Evolutionary conservation across 306 rosid species (phyloP), one percentile per base, ranked within the genome.

Genomic region (Erythrophleum fordii): DNA sequence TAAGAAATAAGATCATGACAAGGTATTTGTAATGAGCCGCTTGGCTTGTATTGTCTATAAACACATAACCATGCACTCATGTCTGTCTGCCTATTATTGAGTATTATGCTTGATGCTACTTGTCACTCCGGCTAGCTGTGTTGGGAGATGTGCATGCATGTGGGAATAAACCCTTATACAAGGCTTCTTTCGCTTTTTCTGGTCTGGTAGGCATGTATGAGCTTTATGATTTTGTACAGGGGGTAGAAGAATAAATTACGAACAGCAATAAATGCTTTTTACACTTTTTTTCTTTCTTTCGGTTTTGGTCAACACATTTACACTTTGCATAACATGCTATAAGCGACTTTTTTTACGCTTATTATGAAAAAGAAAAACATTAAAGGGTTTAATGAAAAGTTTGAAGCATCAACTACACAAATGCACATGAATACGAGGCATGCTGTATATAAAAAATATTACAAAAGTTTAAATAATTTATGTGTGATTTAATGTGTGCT

Each of bases 71-170:
- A 64, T 76, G 51, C 74, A 68, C 26, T 59, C 59, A 72, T 48
- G 17, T 35, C 52, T 81, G 78, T 75, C 74, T 75, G 58, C 64
- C 17, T 41, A 64, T 29, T 11, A 8, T 67, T 78, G n/a, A 37
- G 82, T 80, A 72, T 85, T 73, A 61, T 76, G 72, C 80, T 73
- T 77, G 85, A 78, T 85, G 77, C 45, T 77, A 66, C 64, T 83
- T 45, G 78, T 81, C 73, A 77, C 77, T 34, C 39, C 46, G n/a
- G 51, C 28, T 64, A 17, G 20, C 25, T 66, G 52, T 62, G 41
- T 29, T 77, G 75, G 22, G 52, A 41, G 23, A 16, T 39, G 37
- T 2, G 31, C 8, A 2, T 28, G 59, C 45, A 65, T 79, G 60
- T 11, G 18, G 12, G n/a, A n/a, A n/a, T n/a, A n/a, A n/a, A n/a